Evolutionary conservation across 495 filamentous ascomycete genomes (phyloP).

Genomic region (Clohesyomyces aquaticus): DNA sequence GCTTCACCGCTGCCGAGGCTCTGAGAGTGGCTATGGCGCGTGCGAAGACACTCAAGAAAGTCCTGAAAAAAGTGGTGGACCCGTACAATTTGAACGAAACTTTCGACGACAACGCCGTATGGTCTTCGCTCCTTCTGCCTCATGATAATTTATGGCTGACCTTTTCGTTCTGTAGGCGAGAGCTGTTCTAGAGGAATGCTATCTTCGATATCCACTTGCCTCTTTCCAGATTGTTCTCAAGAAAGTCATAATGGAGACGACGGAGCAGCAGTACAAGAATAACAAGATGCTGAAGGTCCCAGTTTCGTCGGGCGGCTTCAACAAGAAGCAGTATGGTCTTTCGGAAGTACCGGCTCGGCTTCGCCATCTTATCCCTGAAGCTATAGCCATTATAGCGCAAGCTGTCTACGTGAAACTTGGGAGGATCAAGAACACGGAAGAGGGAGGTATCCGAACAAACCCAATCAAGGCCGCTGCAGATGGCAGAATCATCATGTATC

Average conservation of each 20-base stretch:
- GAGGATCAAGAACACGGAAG: conserved; percentile 8
- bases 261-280: neutral
- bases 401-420: neutral
- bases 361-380: neutral
- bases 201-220: neutral
- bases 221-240: neutral
- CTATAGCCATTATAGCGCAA: neutral
- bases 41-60: too few species aligned
- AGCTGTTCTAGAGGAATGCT: neutral
- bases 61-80: too few species aligned
- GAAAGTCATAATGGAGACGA: neutral
- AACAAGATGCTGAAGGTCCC: neutral
- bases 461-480: conserved; percentile 20
- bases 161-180: neutral
- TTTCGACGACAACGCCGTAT: too few species aligned
- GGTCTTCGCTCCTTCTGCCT: neutral
- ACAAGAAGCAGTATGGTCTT: neutral
- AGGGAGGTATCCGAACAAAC: neutral
- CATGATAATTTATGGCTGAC: neutral
- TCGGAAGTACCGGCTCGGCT: neutral
- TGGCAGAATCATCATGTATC: conserved; percentile 1
- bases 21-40: too few species aligned
- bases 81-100: too few species aligned
- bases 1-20: too few species aligned
- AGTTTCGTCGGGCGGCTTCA: neutral